Evolutionary conservation across 2,329 filamentous ascomycete genomes (phyloP).

Genomic region (Alternaria gaisen): DNA sequence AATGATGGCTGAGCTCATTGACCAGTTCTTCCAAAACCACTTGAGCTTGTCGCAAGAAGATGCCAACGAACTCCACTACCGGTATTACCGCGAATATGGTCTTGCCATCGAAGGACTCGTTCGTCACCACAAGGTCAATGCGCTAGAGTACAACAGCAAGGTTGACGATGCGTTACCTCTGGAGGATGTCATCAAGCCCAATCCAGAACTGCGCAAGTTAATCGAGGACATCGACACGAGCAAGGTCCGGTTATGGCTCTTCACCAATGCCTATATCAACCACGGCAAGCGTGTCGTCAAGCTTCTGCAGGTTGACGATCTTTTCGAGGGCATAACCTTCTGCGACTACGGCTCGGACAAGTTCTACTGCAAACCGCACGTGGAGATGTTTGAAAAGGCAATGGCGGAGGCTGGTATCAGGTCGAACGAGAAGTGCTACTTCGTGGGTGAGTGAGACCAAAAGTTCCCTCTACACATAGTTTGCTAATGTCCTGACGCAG

Average conservation of each 20-base stretch:
- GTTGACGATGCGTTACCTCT: slow-evolving; percentile 95
- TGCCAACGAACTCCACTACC: slow-evolving; percentile 83
- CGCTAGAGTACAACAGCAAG: slow-evolving; percentile 90
- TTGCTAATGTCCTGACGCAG: slow-evolving; percentile 56
- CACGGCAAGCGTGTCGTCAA: slow-evolving; percentile 85
- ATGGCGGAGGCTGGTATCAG: slow-evolving; percentile 83
- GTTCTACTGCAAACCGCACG: slow-evolving; percentile 86
- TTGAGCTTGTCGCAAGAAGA: slow-evolving; percentile 78
- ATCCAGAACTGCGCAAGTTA: slow-evolving; percentile 76
- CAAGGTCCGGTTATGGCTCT: slow-evolving; percentile 90
- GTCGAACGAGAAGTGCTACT: slow-evolving; percentile 79
- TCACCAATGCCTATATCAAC: slow-evolving; percentile 94
- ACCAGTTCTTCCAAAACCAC: slow-evolving; percentile 71
- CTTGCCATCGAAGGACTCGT: slow-evolving; percentile 96
- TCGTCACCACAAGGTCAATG: slow-evolving; percentile 92
- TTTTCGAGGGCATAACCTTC: slow-evolving; percentile 94
- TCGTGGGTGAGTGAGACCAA: slow-evolving; percentile 74
- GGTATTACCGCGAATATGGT: slow-evolving; percentile 96
- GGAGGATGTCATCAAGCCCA: slow-evolving; percentile 81
- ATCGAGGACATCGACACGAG: slow-evolving; percentile 82
- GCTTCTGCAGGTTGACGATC: slow-evolving; percentile 81
- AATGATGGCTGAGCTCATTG: slow-evolving; percentile 86
- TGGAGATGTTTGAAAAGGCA: slow-evolving; percentile 84
- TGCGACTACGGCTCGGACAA: slow-evolving; percentile 83
- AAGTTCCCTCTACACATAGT: not conserved